Conservation (phyloP, 305 asterid genomes). For the Withania somnifera region DNA sequence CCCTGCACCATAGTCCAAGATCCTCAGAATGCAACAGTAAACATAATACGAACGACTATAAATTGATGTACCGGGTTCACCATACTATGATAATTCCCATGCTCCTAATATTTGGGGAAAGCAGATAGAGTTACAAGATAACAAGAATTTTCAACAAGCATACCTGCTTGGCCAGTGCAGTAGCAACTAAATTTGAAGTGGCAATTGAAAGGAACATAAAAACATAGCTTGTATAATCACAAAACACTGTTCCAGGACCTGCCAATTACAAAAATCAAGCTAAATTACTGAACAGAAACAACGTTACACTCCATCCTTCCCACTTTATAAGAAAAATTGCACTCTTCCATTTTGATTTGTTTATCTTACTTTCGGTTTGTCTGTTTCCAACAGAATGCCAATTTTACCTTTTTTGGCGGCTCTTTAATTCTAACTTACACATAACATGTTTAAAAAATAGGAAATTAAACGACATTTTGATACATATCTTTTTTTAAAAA, state of each 20-base stretch:
- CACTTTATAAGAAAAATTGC: no score
- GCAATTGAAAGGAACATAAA: constrained; percentile 96
- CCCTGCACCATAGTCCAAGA: constrained; percentile 37
- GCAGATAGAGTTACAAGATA: not conserved
- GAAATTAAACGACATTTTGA: no score
- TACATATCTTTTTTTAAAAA: no score
- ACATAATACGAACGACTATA: not conserved
- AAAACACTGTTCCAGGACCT: constrained; percentile 94
- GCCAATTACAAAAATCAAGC: constrained; percentile 15
- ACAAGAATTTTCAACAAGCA: constrained; percentile 1
- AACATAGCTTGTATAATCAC: constrained; percentile 67
- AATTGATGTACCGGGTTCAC: not conserved
- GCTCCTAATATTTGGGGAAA: not conserved
- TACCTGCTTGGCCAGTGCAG: constrained; percentile 76
- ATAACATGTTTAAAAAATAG: no score
- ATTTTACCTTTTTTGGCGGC: no score
- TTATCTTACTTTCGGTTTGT: no score
- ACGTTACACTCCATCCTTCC: not conserved
- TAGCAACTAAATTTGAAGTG: constrained; percentile 93
- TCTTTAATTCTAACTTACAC: no score
- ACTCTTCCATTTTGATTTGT: no score
- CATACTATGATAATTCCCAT: not conserved
- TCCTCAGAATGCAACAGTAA: constrained; percentile 10
- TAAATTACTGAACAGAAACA: not conserved
- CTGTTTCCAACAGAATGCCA: no score